These are phyloP conservation scores for Podospora sp. DNA, from an alignment of 495 filamentous ascomycete genomes.

Conservation along the genomic window DNA sequence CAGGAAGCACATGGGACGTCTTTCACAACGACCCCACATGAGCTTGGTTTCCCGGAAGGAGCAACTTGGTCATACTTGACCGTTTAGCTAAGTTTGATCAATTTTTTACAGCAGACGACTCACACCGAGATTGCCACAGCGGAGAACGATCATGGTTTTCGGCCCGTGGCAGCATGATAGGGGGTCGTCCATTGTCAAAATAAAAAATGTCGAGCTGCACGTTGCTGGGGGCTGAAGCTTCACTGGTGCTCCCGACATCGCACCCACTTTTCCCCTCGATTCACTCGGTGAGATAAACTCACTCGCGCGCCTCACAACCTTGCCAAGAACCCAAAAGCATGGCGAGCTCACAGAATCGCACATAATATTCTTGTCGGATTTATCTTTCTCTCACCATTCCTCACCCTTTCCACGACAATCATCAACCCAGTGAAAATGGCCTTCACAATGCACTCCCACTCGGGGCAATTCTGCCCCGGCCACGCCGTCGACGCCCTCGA, in stretches of 20 bases:
- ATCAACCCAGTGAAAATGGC: constrained; percentile 63
- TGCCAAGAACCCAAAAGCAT: background rate
- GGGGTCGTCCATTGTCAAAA: background rate
- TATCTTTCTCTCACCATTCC: background rate
- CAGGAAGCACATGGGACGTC: no score
- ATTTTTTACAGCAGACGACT: no score
- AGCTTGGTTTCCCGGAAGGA: no score
- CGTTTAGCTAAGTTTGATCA: no score
- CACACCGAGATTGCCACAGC: background rate
- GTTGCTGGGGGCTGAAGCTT: background rate
- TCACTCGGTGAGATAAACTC: background rate
- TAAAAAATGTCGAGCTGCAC: background rate
- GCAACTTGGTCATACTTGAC: no score
- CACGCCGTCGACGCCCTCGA: constrained; percentile 86
- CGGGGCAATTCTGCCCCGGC: constrained; percentile 90
- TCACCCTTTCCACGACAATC: background rate
- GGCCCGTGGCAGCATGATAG: background rate
- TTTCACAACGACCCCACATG: no score
- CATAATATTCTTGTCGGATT: no score
- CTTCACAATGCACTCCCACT: constrained; percentile 98
- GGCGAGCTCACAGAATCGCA: no score
- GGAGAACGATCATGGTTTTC: background rate
- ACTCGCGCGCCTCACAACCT: background rate
- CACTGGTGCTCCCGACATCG: background rate
- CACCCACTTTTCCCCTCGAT: background rate